Percentiles rank a stretch among this genome's conserved stretches.
Evolutionary conservation across 306 rosid genomes (phyloP).

Genomic region (Sesbania bispinosa): DNA sequence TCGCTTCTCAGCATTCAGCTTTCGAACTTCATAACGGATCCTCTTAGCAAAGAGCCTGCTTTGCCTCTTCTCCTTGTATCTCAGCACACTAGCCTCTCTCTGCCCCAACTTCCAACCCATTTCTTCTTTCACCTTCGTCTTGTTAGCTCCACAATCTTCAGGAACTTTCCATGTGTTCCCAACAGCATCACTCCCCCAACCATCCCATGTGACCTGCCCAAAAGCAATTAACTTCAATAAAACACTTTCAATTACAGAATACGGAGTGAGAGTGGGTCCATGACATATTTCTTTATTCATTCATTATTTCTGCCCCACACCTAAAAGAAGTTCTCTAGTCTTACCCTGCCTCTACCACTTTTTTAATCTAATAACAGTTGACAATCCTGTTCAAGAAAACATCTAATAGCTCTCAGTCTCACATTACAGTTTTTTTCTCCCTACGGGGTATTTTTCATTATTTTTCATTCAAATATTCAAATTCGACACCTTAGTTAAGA

Average conservation of each 20-base stretch:
- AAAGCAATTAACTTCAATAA: background rate
- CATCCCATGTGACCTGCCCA: conserved; percentile 42
- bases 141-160: conserved; percentile 25
- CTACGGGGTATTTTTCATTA: no score
- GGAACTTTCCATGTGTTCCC: conserved; percentile 63
- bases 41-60: conserved; percentile 75
- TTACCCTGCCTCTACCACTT: background rate
- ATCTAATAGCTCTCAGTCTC: no score
- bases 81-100: conserved; percentile 81
- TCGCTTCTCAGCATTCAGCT: conserved; percentile 85
- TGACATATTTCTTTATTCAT: background rate
- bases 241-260: no score
- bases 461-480: no score
- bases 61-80: conserved; percentile 87
- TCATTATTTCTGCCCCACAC: background rate
- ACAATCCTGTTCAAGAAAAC: no score
- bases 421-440: no score
- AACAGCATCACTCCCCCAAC: conserved; percentile 40
- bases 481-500: no score
- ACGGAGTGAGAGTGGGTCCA: background rate
- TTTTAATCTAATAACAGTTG: no score
- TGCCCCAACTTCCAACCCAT: conserved; percentile 42
- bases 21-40: conserved; percentile 86
- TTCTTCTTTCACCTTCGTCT: conserved; percentile 33
- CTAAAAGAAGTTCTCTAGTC: background rate